A percentile compares a stretch with the other conserved stretches of the same genome.
phyloP scores from a whole-genome alignment of 2,329 filamentous ascomycete genomes.

The Sarocladium oryzae region DNA sequence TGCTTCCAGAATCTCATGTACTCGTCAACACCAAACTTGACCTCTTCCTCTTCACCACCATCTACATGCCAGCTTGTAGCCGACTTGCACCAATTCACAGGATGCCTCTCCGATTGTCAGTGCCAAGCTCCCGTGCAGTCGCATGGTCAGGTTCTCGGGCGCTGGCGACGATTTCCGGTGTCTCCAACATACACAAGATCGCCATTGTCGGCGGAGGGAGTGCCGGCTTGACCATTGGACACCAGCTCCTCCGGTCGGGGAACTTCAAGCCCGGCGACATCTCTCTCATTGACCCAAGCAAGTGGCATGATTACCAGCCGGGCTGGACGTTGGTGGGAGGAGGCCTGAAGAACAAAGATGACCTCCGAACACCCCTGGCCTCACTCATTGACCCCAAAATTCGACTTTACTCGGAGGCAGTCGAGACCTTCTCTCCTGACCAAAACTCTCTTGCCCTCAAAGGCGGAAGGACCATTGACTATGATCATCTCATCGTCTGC shows the following conservation, averaged over 20 bases:
- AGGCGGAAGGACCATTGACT: conserved; percentile 49
- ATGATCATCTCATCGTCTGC: conserved; percentile 59
- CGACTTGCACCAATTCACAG: too few relatives aligned
- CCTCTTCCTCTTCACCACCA: too few relatives aligned
- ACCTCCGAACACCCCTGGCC: conserved; percentile 44
- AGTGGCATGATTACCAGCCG: conserved; percentile 62
- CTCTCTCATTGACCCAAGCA: conserved; percentile 56
- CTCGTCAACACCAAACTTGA: too few relatives aligned
- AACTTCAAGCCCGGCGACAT: conserved; percentile 54
- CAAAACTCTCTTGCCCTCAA: conserved; percentile 49
- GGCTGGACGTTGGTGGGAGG: conserved; percentile 65
- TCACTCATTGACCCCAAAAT: conserved; percentile 52
- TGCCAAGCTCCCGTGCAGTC: not conserved
- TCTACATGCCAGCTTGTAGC: too few relatives aligned
- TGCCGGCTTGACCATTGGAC: conserved; percentile 58
- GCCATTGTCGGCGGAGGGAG: conserved; percentile 62
- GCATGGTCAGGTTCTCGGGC: not conserved
- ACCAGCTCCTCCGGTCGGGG: conserved; percentile 57
- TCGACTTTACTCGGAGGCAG: conserved; percentile 50
- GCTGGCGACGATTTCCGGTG: not conserved
- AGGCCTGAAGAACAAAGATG: conserved; percentile 56
- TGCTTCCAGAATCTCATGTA: too few relatives aligned
- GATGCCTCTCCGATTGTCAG: not conserved
- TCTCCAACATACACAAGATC: conserved; percentile 43
- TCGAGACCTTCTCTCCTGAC: conserved; percentile 45